These are phyloP conservation scores for Apiosordaria backusii DNA, from an alignment of 495 filamentous ascomycete species.

Conservation along the genomic window DNA sequence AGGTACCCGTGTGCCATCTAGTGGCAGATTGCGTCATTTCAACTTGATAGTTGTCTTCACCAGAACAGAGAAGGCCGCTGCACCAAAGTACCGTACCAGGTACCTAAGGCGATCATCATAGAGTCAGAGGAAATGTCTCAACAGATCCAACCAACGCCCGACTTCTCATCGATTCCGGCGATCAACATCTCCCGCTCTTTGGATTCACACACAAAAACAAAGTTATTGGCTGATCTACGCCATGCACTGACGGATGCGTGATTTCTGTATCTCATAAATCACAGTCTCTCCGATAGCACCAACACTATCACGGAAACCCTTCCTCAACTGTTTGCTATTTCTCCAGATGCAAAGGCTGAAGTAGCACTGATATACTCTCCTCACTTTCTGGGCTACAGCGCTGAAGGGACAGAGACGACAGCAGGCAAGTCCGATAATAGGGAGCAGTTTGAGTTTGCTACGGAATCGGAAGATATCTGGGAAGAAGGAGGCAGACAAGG, in stretches of 20 bases:
- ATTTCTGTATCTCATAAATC: not conserved
- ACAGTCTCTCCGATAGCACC: not conserved
- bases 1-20: no score
- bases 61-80: no score
- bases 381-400: slow-evolving; percentile 54
- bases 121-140: no score
- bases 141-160: not conserved
- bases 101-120: no score
- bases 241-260: not conserved
- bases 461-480: slow-evolving; percentile 44
- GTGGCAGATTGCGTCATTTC: no score
- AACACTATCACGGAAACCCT: not conserved
- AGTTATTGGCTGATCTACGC: not conserved
- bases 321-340: slow-evolving; percentile 22
- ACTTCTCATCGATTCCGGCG: not conserved
- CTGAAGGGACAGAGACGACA: slow-evolving; percentile 50
- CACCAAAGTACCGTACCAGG: no score
- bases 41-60: no score
- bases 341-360: slow-evolving; percentile 33
- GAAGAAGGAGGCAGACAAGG: slow-evolving; percentile 17
- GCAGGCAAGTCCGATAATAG: slow-evolving; percentile 45
- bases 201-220: not conserved
- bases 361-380: slow-evolving; percentile 49
- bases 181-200: not conserved
- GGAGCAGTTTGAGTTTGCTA: slow-evolving; percentile 57